Conservation (phyloP, 805 yeast genomes). For the Myxozyma kluyveri region DNA sequence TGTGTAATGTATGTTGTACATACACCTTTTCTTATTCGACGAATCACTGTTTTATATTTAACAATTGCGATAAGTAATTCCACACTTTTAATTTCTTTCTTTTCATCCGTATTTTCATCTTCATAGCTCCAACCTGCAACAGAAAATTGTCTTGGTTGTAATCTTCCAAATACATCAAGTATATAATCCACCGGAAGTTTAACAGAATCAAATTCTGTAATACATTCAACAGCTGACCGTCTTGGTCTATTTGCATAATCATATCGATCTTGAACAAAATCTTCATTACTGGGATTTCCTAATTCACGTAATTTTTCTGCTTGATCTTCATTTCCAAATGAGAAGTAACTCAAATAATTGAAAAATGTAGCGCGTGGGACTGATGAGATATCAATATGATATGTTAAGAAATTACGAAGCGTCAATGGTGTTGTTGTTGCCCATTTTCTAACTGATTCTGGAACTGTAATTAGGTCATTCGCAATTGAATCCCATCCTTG, state of each 20-base stretch:
- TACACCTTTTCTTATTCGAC: slow-evolving; percentile 72
- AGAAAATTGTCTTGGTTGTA: slow-evolving; percentile 80
- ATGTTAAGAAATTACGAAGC: slow-evolving; percentile 64
- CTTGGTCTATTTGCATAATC: slow-evolving; percentile 93
- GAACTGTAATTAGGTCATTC: slow-evolving; percentile 51
- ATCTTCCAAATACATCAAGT: slow-evolving; percentile 71
- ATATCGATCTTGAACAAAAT: slow-evolving; percentile 66
- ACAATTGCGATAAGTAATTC: slow-evolving; percentile 83
- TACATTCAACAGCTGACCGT: slow-evolving; percentile 77
- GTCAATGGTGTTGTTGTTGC: slow-evolving; percentile 66
- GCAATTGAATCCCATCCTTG: slow-evolving; percentile 77
- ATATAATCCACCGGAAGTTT: slow-evolving; percentile 71
- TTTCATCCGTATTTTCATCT: slow-evolving; percentile 11
- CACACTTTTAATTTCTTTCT: slow-evolving; percentile 34
- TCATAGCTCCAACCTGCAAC: slow-evolving; percentile 69
- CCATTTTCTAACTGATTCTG: slow-evolving; percentile 37
- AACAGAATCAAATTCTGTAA: slow-evolving; percentile 76
- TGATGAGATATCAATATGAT: slow-evolving; percentile 77
- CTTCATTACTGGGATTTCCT: slow-evolving; percentile 58
- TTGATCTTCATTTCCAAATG: slow-evolving; percentile 65
- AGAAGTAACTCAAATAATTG: slow-evolving; percentile 68
- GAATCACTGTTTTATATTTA: slow-evolving; percentile 76
- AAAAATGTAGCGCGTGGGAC: slow-evolving; percentile 86
- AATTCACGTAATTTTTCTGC: slow-evolving; percentile 73
- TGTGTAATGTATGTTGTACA: slow-evolving; percentile 73